These are phyloP conservation scores for Blastobotrys buckinghamii DNA, from an alignment of 1,139 yeast species.

Conservation along the genomic window DNA sequence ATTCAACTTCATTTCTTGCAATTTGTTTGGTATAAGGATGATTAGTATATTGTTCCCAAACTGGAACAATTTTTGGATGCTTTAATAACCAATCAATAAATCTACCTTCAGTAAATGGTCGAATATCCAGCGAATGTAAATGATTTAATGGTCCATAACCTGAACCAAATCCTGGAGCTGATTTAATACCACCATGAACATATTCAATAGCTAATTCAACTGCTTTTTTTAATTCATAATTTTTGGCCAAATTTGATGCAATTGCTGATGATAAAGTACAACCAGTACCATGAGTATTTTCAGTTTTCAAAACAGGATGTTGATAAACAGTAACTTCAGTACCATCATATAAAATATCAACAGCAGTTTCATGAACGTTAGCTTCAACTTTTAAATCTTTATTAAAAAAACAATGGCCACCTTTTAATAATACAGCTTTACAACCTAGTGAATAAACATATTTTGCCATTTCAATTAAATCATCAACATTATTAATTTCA, in stretches of 20 bases:
- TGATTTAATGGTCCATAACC: constrained; percentile 78
- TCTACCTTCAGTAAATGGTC: constrained; percentile 38
- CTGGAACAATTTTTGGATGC: constrained; percentile 50
- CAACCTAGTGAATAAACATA: constrained; percentile 44
- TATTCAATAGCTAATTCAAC: constrained; percentile 55
- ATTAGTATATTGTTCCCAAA: constrained; percentile 54
- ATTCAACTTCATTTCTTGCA: constrained; percentile 48
- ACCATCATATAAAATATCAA: constrained; percentile 57
- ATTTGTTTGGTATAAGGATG: constrained; percentile 58
- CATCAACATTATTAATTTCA: constrained; percentile 31
- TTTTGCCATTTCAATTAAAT: constrained; percentile 40
- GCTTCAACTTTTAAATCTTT: constrained; percentile 15
- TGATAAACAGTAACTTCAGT: constrained; percentile 40
- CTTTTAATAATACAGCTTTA: constrained; percentile 62
- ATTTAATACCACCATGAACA: constrained; percentile 58
- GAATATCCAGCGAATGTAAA: constrained; percentile 30
- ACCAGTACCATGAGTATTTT: constrained; percentile 84
- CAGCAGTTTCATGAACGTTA: constrained; percentile 30
- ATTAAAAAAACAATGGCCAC: constrained; percentile 64
- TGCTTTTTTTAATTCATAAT: constrained; percentile 41
- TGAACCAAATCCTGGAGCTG: constrained; percentile 40
- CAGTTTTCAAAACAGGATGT: constrained; percentile 45
- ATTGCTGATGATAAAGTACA: constrained; percentile 82
- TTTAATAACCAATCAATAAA: constrained; percentile 47
- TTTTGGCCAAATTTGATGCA: constrained; percentile 66